Evolutionary conservation across 495 filamentous ascomycete genomes (phyloP), one percentile per base, ranked within the genome.

Genomic region (Aspergillus conjunctus): DNA sequence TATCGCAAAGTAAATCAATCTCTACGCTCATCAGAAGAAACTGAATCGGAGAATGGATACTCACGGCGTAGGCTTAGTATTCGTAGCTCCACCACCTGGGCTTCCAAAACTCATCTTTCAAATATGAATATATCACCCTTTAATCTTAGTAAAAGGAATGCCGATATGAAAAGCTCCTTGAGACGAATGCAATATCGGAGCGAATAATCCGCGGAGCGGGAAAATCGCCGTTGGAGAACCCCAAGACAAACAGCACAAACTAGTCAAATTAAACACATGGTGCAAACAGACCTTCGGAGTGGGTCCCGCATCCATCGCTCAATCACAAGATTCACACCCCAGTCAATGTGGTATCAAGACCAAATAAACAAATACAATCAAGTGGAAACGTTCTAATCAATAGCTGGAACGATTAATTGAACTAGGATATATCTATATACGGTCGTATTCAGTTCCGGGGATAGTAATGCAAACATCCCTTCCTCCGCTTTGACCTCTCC

Each of bases 1-100:
- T 60, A 46, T 3, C 32, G 4, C 0, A 30, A 41, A 21, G 8
- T 56, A 26, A 26, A 26, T 26, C 5, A 26, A 5, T 26, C 26
- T 2, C 26, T 26, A 2, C 26, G 26, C 26, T 26, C 26, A 26
- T 26, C 2, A 26, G 26, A 5, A 5, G 2, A 26, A 26, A 26
- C 26, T 26, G 26, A 5, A 26, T 26, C 5, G 26, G 26, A 5
- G 26, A 26, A 34, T 9, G 37, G 37, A 45, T 54, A 39, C 89
- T 79, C 79, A 93, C 86, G 92, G 92, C 15, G 79, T 81, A 37
- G 92, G 92, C 69, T 92, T 95, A 52, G 74, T 73, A 60, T 86
- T 82, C 21, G 83, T 81, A 46, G 87, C 83, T 37, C 86, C 81
- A 60, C 87, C 83, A 58, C 92, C 92, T 7, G 92, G 92, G 54